Evolutionary conservation across 2,329 filamentous ascomycete species (phyloP).

Genomic region (Arthroderma sp.): DNA sequence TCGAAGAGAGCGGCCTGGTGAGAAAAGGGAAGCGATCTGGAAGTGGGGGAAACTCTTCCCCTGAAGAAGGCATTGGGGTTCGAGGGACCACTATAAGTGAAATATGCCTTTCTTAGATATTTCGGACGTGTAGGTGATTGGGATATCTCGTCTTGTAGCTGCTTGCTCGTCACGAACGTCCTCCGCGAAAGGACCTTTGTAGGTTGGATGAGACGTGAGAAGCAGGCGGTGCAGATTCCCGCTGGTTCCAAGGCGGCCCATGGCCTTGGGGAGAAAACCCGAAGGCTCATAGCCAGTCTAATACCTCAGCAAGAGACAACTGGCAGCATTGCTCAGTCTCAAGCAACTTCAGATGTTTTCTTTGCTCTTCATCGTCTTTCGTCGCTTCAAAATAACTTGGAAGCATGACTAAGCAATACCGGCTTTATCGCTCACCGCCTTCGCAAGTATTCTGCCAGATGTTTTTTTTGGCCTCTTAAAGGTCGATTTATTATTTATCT

Average conservation of each 20-base stretch:
- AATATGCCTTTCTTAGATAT: constrained; percentile 25
- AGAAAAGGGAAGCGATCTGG: constrained; percentile 13
- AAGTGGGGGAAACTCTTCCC: constrained; percentile 14
- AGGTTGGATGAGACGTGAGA: constrained; percentile 13
- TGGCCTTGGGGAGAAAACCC: constrained; percentile 23
- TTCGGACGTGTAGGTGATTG: constrained; percentile 16
- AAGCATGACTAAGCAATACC: no score
- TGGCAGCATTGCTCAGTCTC: no score
- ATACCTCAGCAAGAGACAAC: background rate
- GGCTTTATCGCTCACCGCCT: no score
- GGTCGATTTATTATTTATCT: no score
- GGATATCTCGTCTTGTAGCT: constrained; percentile 18
- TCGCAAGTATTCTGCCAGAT: no score
- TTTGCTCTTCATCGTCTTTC: no score
- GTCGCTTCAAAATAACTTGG: no score
- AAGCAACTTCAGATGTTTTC: no score
- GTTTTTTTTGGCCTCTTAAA: no score
- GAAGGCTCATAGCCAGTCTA: constrained; percentile 21
- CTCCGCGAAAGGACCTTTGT: constrained; percentile 14
- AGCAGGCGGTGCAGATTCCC: constrained; percentile 23
- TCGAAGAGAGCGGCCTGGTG: constrained; percentile 13
- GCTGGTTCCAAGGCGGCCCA: constrained; percentile 19
- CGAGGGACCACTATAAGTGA: constrained; percentile 21
- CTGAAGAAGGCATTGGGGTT: constrained; percentile 12
- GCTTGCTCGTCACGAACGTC: constrained; percentile 20